These are phyloP conservation scores for Kazachstania sp. DNA, from an alignment of 1,139 yeast species.

Conservation along the genomic window DNA sequence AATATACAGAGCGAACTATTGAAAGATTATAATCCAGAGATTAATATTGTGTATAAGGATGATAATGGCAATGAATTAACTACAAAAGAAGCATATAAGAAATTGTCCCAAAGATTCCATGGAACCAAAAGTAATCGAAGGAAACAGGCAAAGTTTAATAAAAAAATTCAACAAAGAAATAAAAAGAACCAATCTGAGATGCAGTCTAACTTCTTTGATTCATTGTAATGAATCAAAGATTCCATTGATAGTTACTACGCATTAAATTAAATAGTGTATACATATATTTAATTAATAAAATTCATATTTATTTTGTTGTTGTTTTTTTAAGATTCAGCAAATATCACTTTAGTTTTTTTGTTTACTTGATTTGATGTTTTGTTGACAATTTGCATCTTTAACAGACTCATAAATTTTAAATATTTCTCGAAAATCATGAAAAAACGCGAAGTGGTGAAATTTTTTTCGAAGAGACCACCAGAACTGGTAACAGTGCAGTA, in stretches of 20 bases:
- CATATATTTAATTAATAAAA: no score
- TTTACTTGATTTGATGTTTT: neutral
- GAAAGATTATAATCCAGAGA: constrained; percentile 52
- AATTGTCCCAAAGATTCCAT: constrained; percentile 79
- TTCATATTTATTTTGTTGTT: no score
- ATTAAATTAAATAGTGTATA: no score
- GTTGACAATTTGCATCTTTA: neutral
- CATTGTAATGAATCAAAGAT: neutral
- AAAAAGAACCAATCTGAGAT: constrained; percentile 12
- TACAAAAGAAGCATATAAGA: constrained; percentile 77
- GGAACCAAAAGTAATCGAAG: constrained; percentile 48
- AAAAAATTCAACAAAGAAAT: constrained; percentile 33
- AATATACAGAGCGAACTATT: constrained; percentile 27
- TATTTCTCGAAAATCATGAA: neutral
- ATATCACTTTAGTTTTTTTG: neutral
- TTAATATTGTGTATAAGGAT: constrained; percentile 60
- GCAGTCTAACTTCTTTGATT: neutral
- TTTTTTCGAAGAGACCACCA: no score
- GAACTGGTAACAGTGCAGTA: no score
- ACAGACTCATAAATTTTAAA: neutral
- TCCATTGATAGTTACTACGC: no score
- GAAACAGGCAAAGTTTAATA: constrained; percentile 33
- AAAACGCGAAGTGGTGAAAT: neutral
- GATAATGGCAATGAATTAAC: constrained; percentile 57
- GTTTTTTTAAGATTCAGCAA: neutral